Evolutionary conservation across 2,329 filamentous ascomycete genomes (phyloP).

Genomic region (Aspergillus awamori): DNA sequence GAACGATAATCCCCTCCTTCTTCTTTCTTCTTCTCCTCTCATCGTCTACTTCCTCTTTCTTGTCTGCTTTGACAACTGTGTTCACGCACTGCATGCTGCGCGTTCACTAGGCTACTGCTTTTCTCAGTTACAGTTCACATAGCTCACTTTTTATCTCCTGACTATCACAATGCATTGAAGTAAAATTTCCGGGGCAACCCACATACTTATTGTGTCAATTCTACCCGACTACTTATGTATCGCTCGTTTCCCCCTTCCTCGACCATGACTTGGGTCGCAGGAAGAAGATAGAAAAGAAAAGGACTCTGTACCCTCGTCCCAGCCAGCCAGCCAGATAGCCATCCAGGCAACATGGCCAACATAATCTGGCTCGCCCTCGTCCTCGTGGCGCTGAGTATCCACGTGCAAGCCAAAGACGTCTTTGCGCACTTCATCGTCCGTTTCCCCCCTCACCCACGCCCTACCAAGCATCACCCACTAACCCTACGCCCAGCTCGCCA

Average conservation of each 20-base stretch:
- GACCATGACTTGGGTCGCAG: neutral
- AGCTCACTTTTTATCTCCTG: too few species aligned
- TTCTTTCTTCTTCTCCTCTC: neutral
- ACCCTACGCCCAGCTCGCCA: conserved; percentile 26
- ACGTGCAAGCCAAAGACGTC: conserved; percentile 27
- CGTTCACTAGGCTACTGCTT: too few species aligned
- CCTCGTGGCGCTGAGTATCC: conserved; percentile 7
- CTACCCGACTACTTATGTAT: neutral
- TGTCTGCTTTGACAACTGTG: too few species aligned
- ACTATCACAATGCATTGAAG: too few species aligned
- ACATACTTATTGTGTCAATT: too few species aligned
- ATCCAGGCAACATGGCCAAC: neutral
- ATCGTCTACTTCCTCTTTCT: too few species aligned
- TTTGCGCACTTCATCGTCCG: conserved; percentile 41
- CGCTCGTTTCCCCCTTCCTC: neutral
- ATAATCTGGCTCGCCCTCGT: conserved; percentile 4
- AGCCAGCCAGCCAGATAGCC: neutral
- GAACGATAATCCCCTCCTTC: neutral
- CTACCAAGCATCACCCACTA: neutral
- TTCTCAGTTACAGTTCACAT: too few species aligned
- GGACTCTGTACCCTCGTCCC: neutral
- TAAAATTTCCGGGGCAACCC: too few species aligned
- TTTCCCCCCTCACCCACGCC: neutral
- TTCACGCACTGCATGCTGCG: too few species aligned
- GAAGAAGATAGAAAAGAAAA: neutral